Conservation (phyloP, 2,329 filamentous ascomycete genomes). For the Colletotrichum tropicale region DNA sequence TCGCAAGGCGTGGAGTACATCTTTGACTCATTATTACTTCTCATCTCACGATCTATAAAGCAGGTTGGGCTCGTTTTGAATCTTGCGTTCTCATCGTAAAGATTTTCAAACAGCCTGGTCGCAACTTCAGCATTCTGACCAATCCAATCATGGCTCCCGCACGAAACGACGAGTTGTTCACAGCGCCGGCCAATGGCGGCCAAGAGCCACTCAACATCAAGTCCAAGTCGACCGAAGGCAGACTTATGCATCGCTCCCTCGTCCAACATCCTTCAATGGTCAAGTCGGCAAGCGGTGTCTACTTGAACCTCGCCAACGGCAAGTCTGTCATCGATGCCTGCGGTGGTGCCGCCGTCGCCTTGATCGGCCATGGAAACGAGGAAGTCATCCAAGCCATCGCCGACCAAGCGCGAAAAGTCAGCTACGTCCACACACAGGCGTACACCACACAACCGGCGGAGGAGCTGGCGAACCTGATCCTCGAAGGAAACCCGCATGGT, state of each 20-base stretch:
- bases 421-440: constrained; percentile 31
- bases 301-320: constrained; percentile 38
- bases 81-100: no score
- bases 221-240: background rate
- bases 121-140: background rate
- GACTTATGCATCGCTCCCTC: constrained; percentile 39
- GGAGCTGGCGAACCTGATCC: constrained; percentile 27
- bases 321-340: constrained; percentile 37
- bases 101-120: background rate
- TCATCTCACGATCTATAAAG: background rate
- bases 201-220: background rate
- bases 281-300: constrained; percentile 43
- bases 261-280: constrained; percentile 35
- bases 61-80: background rate
- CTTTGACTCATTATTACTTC: background rate
- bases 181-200: background rate
- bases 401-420: constrained; percentile 29
- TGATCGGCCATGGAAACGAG: constrained; percentile 33
- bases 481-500: constrained; percentile 11
- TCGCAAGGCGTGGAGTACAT: background rate
- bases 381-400: constrained; percentile 32
- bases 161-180: constrained; percentile 10
- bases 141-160: constrained; percentile 21
- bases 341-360: constrained; percentile 37
- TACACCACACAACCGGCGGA: constrained; percentile 49